A percentile compares a stretch with the other conserved stretches of the same genome.
Conservation (phyloP, 2,329 filamentous ascomycete species). For the Curvularia sp. region DNA sequence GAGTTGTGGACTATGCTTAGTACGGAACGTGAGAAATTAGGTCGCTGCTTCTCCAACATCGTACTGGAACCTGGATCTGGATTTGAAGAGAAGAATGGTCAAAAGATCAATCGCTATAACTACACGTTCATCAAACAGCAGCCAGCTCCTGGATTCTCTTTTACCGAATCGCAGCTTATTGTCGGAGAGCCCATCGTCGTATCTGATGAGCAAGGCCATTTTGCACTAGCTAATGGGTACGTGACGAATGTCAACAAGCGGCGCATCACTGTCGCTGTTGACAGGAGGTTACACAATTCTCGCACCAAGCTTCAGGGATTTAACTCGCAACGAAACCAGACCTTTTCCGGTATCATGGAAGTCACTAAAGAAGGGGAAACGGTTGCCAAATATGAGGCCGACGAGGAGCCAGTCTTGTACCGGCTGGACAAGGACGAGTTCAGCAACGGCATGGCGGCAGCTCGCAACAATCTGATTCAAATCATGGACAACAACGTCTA, state of each 20-base stretch:
- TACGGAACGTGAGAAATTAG: slow-evolving; percentile 82
- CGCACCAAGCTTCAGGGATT: slow-evolving; percentile 79
- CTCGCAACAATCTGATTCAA: slow-evolving; percentile 91
- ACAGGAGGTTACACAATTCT: slow-evolving; percentile 86
- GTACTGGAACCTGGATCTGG: slow-evolving; percentile 80
- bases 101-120: slow-evolving; percentile 88
- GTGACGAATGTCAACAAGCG: slow-evolving; percentile 78
- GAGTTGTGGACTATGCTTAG: slow-evolving; percentile 98
- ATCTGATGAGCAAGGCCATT: slow-evolving; percentile 93
- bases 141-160: slow-evolving; percentile 72
- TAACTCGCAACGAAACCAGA: slow-evolving; percentile 77
- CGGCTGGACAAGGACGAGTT: slow-evolving; percentile 98
- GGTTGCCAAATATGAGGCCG: slow-evolving; percentile 46
- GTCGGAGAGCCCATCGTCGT: slow-evolving; percentile 94
- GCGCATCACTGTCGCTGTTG: slow-evolving; percentile 85
- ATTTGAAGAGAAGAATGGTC: slow-evolving; percentile 70
- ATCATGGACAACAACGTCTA: slow-evolving; percentile 83
- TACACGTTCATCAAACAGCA: slow-evolving; percentile 84
- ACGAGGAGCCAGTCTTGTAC: slow-evolving; percentile 70
- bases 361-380: slow-evolving; percentile 64
- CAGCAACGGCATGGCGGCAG: slow-evolving; percentile 94
- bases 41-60: slow-evolving; percentile 88
- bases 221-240: slow-evolving; percentile 91
- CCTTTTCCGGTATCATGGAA: slow-evolving; percentile 92
- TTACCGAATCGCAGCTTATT: slow-evolving; percentile 86